phyloP scores from a whole-genome alignment of 805 yeast species.

The Suhomyces vadensis region DNA sequence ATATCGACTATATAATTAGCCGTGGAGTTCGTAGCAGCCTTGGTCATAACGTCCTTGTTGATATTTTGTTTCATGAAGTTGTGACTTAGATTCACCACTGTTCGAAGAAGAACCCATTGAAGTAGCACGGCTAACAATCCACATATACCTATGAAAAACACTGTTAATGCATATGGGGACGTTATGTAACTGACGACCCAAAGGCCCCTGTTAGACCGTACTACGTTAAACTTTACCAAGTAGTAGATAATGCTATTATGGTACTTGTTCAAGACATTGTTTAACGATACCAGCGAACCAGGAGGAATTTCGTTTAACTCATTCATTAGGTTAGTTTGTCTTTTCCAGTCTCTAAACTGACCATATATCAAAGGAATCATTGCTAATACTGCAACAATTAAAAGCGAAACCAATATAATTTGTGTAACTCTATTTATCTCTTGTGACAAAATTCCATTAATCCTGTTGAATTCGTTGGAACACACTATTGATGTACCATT shows the following conservation, averaged over 20 bases:
- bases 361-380: constrained; percentile 45
- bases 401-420: constrained; percentile 37
- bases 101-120: constrained; percentile 51
- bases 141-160: constrained; percentile 54
- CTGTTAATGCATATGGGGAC: constrained; percentile 50
- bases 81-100: constrained; percentile 13
- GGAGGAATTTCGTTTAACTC: constrained; percentile 5
- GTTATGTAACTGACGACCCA: constrained; percentile 40
- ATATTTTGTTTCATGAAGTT: background rate
- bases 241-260: constrained; percentile 8
- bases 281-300: constrained; percentile 2
- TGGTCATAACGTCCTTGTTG: background rate
- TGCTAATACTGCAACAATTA: constrained; percentile 36
- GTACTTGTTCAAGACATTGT: constrained; percentile 8
- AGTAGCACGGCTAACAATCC: constrained; percentile 56
- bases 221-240: constrained; percentile 4
- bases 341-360: constrained; percentile 52
- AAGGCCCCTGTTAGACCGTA: background rate
- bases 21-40: background rate
- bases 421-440: constrained; percentile 37
- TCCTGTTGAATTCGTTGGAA: background rate
- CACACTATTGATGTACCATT: background rate
- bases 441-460: background rate
- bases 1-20: constrained; percentile 31
- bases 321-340: constrained; percentile 34